Evolutionary conservation across 495 filamentous ascomycete genomes (phyloP), one percentile per base, ranked within the genome.

Genomic region (Penicillium soppii): DNA sequence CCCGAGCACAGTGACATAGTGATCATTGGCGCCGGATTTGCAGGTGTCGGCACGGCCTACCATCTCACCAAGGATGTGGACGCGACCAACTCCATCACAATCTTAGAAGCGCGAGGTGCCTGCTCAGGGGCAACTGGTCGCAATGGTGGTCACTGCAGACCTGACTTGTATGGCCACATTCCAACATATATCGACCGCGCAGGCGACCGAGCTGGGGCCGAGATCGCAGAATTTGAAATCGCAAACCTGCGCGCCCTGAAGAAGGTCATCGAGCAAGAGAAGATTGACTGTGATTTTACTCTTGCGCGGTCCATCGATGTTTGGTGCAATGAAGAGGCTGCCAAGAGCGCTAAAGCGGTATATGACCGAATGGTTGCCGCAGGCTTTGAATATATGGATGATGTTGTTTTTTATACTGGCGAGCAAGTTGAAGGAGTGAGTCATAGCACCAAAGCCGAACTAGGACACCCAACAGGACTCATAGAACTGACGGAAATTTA

Each of bases 11-110:
- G 74, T 27, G 82, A 88, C 47, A 75, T 79, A n/a, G 75, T 89
- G 13, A 82, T 90, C 29, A 79, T 90, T 43, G 87, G 87, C 23
- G 83, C 81, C 42, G 87, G 87, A 4, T 88, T 88, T 52, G 86
- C 82, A 7, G 87, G 87, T 13, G 73, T 82, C 0, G 68, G 75
- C 6, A 71, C 83, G 4, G 84, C 87, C 6, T 84, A 79, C 68
- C 76, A 82, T 39, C 70, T 89, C 0, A 70, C 86, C 5, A 61
- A 65, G 13, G 57, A 54, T 21, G 30, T 47, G 17, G 47, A 30
- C 4, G 43, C 42, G 8, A 39, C n/a, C 7, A 49, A 54, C 12
- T 61, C 63, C 2, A 53, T 73, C 43, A 63, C 68, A 1, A 65
- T 74, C 17, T 37, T 74, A 22, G 71, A 75, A 25, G 69, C 71